Evolutionary conservation across 2,329 filamentous ascomycete species (phyloP).

Genomic region (Arthrobotrys megalospora): DNA sequence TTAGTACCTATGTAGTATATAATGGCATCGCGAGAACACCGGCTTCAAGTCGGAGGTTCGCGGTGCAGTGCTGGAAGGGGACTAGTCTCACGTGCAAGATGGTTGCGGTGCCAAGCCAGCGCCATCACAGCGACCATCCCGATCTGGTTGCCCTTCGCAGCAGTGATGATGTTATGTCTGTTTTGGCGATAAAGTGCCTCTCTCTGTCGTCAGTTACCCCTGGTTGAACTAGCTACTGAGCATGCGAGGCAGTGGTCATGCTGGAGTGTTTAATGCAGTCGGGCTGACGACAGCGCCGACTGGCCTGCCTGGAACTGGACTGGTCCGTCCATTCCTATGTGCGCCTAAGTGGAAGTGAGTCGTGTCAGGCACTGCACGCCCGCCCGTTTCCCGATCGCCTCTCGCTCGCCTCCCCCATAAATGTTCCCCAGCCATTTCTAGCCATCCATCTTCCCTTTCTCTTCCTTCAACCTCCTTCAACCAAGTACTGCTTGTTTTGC

Average conservation of each 20-base stretch:
- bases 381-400: conserved; percentile 50
- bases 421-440: conserved; percentile 47
- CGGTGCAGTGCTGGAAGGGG: neutral
- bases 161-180: conserved; percentile 38
- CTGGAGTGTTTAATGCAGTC: neutral
- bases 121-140: conserved; percentile 24
- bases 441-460: conserved; percentile 16
- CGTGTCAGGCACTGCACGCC: conserved; percentile 20
- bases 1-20: too few species aligned
- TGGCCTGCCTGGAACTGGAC: neutral
- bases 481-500: conserved; percentile 6
- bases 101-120: conserved; percentile 1
- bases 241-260: neutral
- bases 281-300: conserved; percentile 18
- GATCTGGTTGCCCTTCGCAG: conserved; percentile 57
- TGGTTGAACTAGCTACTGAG: neutral
- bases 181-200: conserved; percentile 18
- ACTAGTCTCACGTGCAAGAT: conserved; percentile 36
- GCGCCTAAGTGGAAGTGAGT: conserved; percentile 2
- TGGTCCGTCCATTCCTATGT: neutral
- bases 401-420: conserved; percentile 51
- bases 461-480: conserved; percentile 15
- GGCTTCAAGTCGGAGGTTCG: conserved; percentile 3
- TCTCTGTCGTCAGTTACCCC: conserved; percentile 1
- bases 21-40: too few species aligned